Base-by-base conservation (phyloP, 2,329 filamentous ascomycete species). In the Colletotrichum sp. region DNA sequence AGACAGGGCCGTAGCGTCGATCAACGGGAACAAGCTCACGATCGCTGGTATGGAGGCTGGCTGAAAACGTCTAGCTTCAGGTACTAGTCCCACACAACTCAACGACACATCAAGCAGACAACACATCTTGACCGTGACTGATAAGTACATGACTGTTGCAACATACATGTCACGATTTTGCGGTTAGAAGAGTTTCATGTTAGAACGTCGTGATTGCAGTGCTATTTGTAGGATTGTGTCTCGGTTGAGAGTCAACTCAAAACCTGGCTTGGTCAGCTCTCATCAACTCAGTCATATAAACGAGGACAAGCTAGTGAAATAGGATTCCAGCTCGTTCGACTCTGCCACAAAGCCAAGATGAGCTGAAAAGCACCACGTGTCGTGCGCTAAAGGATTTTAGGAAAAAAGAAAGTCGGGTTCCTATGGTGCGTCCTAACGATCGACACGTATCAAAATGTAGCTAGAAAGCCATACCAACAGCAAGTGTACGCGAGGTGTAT, bases 401-500 rank as follows among this genome's bases (percentile, higher is more conserved):
- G 0, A n/a, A 21, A 49, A 49, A 49, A 49, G 44, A 49, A 49
- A 49, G 18, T 21, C n/a, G 7, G 44, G n/a, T 21, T 21, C 6
- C 44, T 21, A 13, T 13, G n/a, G 44, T 49, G 6, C n/a, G n/a
- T 49, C 2, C 18, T 21, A 4, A 21, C 44, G 44, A 49, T 13
- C n/a, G n/a, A 21, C 5, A 12, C 1, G 44, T 8, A 49, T 12
- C 44, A 21, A 1, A 21, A 1, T 13, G n/a, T 21, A 21, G 10
- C 44, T 21, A 6, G 18, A 21, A 13, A 21, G 8, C 44, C 10
- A 13, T 1, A 49, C 44, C 12, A n/a, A 21, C 44, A 21, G 44
- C 10, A 49, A 21, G n/a, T 21, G 0, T 0, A 13, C n/a, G 6
- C 44, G 1, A 4, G n/a, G 10, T 49, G n/a, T 49, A 13, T 1